phyloP scores from a whole-genome alignment of 2,329 filamentous ascomycete genomes.

The Alternaria ventricosa region DNA sequence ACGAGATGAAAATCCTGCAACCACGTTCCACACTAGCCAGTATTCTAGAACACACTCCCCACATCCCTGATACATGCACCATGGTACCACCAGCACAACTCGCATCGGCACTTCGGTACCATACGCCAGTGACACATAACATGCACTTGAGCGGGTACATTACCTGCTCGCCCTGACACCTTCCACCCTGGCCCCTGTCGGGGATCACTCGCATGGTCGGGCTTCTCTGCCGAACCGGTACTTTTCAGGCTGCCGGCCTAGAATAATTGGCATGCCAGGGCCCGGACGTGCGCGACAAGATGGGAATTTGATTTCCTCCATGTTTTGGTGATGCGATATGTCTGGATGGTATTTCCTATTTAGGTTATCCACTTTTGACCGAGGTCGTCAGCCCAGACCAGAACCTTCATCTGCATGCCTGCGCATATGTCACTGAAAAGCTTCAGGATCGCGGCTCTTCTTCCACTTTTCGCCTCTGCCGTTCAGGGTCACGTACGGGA shows the following conservation, averaged over 20 bases:
- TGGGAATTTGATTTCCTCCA: constrained; percentile 9
- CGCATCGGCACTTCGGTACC: not conserved
- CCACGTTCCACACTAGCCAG: not conserved
- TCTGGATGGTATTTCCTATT: not conserved
- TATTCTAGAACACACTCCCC: not conserved
- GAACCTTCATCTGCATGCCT: not conserved
- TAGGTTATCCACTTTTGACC: not conserved
- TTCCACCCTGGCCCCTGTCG: not conserved
- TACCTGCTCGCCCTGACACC: not conserved
- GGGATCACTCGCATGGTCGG: not conserved
- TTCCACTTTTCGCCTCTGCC: not conserved
- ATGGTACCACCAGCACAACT: not conserved
- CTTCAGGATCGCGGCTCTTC: not conserved
- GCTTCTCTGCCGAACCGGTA: constrained; percentile 1
- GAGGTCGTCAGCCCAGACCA: not conserved
- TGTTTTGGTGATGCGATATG: not conserved
- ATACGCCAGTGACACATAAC: constrained; percentile 2
- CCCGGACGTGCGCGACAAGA: constrained; percentile 16
- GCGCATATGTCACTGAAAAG: not conserved
- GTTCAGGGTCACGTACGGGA: not conserved
- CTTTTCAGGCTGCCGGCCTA: not conserved
- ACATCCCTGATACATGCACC: not conserved
- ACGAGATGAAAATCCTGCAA: not conserved
- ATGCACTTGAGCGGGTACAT: constrained; percentile 3
- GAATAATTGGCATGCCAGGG: not conserved